Percentiles rank a stretch among this genome's conserved stretches.
Evolutionary conservation across 2,329 filamentous ascomycete species (phyloP).

Genomic region (Fusarium anguioides): DNA sequence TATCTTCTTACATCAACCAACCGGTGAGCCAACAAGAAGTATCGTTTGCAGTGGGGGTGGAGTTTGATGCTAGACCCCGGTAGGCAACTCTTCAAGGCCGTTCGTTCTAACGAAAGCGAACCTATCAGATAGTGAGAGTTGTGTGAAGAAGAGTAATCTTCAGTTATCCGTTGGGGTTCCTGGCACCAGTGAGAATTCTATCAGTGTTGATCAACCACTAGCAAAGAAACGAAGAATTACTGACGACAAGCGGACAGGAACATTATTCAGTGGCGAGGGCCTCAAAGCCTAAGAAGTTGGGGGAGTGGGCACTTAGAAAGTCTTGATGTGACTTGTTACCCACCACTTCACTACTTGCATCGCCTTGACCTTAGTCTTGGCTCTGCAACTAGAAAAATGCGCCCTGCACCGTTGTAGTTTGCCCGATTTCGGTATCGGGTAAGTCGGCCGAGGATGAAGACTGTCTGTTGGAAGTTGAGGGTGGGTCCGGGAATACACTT

Average conservation of each 20-base stretch:
- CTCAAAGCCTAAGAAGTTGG: constrained; percentile 15
- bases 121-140: background rate
- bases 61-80: constrained; percentile 7
- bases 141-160: background rate
- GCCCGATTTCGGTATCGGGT: constrained; percentile 35
- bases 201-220: constrained; percentile 15
- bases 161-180: background rate
- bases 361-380: constrained; percentile 24
- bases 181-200: background rate
- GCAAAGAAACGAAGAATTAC: constrained; percentile 2
- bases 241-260: constrained; percentile 21
- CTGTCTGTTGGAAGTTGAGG: background rate
- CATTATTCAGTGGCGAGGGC: constrained; percentile 31
- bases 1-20: constrained; percentile 14
- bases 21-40: constrained; percentile 18
- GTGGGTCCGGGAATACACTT: constrained; percentile 16
- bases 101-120: constrained; percentile 25
- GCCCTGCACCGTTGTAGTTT: background rate
- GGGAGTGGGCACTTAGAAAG: constrained; percentile 22
- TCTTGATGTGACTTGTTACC: constrained; percentile 17
- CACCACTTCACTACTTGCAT: constrained; percentile 35
- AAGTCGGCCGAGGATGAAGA: constrained; percentile 12
- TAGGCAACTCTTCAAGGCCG: constrained; percentile 11
- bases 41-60: constrained; percentile 29
- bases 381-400: constrained; percentile 31